Evolutionary conservation across 345 rosid species (phyloP).

Genomic region (Pistacia vera): DNA sequence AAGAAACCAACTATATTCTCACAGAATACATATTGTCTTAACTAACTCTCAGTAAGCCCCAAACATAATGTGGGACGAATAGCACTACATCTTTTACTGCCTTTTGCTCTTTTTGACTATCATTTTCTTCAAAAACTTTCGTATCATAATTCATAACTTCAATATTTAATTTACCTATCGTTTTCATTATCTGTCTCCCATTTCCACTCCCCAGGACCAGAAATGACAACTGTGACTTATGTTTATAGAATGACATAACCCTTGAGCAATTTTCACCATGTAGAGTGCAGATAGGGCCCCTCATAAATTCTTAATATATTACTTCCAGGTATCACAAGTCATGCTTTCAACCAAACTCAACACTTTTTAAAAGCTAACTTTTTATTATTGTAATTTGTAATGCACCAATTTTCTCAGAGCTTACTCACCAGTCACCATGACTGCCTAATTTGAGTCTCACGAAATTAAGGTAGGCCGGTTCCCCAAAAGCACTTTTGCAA

Average conservation of each 20-base stretch:
- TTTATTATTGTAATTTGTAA: neutral
- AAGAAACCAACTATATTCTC: too few species aligned
- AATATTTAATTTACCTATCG: neutral
- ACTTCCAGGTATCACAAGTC: constrained; percentile 3
- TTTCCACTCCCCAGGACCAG: neutral
- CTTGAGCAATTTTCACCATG: neutral
- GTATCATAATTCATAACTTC: neutral
- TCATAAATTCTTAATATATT: constrained; percentile 6
- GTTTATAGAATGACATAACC: too few species aligned
- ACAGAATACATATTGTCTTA: too few species aligned
- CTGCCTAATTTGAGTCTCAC: neutral
- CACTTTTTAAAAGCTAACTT: neutral
- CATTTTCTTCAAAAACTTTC: constrained; percentile 1
- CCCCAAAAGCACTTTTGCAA: constrained; percentile 5
- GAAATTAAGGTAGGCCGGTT: constrained; percentile 24
- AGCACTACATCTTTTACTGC: too few species aligned
- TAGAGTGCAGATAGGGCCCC: neutral
- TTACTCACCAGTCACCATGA: neutral
- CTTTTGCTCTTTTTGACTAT: neutral
- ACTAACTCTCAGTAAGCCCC: too few species aligned
- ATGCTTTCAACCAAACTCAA: constrained; percentile 16
- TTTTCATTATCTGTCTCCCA: neutral
- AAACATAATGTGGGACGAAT: too few species aligned
- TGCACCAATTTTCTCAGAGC: neutral
- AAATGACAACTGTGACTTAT: neutral